phyloP scores from a whole-genome alignment of 192 early-diverging fungal species.

The Coemansia sp. region DNA sequence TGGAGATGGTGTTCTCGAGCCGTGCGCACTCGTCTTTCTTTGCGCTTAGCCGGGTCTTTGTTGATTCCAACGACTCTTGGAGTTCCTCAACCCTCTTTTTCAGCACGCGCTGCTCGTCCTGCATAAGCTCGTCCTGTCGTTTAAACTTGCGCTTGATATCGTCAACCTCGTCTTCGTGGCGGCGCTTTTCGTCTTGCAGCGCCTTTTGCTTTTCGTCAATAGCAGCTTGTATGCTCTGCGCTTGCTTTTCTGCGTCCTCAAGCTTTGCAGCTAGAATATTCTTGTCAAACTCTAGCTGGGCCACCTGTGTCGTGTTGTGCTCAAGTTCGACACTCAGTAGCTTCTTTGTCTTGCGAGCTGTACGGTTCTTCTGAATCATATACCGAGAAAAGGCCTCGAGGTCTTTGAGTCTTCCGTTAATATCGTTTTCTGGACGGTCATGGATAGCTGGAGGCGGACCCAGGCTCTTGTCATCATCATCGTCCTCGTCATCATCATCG shows the following conservation, averaged over 20 bases:
- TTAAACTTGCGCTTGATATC: conserved; percentile 37
- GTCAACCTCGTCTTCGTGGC: conserved; percentile 29
- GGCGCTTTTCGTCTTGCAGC: conserved; percentile 22
- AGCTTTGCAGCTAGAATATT: conserved; percentile 29
- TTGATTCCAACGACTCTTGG: conserved; percentile 32
- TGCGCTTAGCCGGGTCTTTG: conserved; percentile 21
- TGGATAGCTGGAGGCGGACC: conserved; percentile 34
- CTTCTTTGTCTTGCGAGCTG: conserved; percentile 52
- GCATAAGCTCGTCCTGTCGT: conserved; percentile 22
- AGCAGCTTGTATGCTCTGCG: conserved; percentile 15
- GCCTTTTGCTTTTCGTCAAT: conserved; percentile 10
- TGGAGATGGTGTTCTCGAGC: conserved; percentile 40
- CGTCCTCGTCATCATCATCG: conserved; percentile 21
- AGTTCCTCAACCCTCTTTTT: conserved; percentile 26
- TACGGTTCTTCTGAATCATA: conserved; percentile 57
- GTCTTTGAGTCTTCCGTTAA: conserved; percentile 75
- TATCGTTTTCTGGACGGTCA: conserved; percentile 29
- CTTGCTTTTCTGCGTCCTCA: conserved; percentile 28
- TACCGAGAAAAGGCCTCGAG: conserved; percentile 58
- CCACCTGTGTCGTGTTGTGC: conserved; percentile 46
- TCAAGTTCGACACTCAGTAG: conserved; percentile 57
- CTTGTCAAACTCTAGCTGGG: conserved; percentile 48
- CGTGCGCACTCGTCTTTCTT: conserved; percentile 39
- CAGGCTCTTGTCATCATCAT: conserved; percentile 19
- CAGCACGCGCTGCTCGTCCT: conserved; percentile 55